Evolutionary conservation across 768 basidiomycete species (phyloP), one percentile per base, ranked within the genome.

Genomic region (Macrolepiota dolichaula): DNA sequence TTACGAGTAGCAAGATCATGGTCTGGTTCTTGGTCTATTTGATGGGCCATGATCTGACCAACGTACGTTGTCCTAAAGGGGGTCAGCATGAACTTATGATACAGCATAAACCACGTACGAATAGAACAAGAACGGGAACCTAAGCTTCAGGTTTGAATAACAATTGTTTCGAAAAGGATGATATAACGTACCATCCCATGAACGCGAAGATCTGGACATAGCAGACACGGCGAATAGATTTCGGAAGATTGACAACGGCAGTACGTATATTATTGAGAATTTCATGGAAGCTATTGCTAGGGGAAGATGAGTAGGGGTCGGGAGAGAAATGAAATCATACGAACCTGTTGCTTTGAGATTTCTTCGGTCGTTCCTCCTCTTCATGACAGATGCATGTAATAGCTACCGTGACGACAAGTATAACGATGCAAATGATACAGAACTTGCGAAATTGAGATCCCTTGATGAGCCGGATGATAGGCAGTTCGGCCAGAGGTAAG

Each of bases 361-460:
- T 59, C 42, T 75, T 76, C 55, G 81, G 78, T 25, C 85, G 84
- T 54, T 83, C 89, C 69, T 90, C 82, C 72, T 96, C 96, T 66
- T 90, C 83, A 62, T 95, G 92, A 46, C 77, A 91, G 71, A 81
- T 84, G 70, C 95, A 98, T 1, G 97, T 98, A 44, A 94, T 85
- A 81, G 85, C 87, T 27, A 98, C 93, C 1, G 94, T 95, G 55
- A 77, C 63, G 3, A 89, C 85, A 7, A 98, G 85, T 42, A 95
- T 84, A 49, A 88, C 64, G 57, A 96, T 87, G 68, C 87, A 89
- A 63, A 98, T 77, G 50, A 98, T 79, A 68, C 95, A 98, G 70
- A 99, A 94, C 71, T 96, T 98, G 66, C 96, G 85, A 77, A 99
- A 99, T 71, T 99, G 96, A 38, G 84, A 86, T 4, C 95, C 96